Percentiles rank a stretch among this genome's conserved stretches.
These are phyloP conservation scores for Chlorella vulgaris DNA, from an alignment of 139 green algal species.

Conservation along the genomic window DNA sequence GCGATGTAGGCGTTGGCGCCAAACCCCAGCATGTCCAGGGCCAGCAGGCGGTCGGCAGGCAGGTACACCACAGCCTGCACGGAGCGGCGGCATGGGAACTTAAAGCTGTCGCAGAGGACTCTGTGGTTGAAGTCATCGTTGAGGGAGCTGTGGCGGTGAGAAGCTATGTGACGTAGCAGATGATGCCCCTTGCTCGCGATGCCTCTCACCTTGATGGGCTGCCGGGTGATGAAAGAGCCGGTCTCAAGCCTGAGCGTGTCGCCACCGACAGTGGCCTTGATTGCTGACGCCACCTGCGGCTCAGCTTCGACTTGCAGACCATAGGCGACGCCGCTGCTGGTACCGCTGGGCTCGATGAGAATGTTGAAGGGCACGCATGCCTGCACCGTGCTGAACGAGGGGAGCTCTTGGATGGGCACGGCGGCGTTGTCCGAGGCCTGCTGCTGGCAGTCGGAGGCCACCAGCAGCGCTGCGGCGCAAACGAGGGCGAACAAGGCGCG, in stretches of 20 bases:
- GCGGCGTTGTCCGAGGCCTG: background rate
- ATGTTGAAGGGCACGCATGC: slow-evolving; percentile 32
- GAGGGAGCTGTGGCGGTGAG: no score
- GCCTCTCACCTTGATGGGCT: slow-evolving; percentile 28
- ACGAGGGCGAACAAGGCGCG: background rate
- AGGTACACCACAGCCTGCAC: slow-evolving; percentile 22
- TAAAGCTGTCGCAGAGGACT: background rate
- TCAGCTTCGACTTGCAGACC: slow-evolving; percentile 19
- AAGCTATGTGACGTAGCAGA: background rate
- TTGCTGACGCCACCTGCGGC: background rate
- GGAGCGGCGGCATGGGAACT: no score
- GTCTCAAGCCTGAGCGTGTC: slow-evolving; percentile 12
- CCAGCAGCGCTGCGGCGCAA: background rate
- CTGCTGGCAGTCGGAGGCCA: background rate
- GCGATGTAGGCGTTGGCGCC: background rate
- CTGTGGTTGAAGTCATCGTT: no score
- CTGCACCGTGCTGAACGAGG: background rate
- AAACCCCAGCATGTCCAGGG: background rate
- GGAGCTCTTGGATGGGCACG: slow-evolving; percentile 13
- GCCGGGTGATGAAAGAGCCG: background rate
- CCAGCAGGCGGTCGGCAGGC: slow-evolving; percentile 9
- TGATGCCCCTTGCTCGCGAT: background rate
- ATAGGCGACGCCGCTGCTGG: background rate
- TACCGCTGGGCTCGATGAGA: background rate
- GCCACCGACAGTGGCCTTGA: background rate